Evolutionary conservation across 2,329 filamentous ascomycete species (phyloP).

Genomic region (Beauveria asiatica): DNA sequence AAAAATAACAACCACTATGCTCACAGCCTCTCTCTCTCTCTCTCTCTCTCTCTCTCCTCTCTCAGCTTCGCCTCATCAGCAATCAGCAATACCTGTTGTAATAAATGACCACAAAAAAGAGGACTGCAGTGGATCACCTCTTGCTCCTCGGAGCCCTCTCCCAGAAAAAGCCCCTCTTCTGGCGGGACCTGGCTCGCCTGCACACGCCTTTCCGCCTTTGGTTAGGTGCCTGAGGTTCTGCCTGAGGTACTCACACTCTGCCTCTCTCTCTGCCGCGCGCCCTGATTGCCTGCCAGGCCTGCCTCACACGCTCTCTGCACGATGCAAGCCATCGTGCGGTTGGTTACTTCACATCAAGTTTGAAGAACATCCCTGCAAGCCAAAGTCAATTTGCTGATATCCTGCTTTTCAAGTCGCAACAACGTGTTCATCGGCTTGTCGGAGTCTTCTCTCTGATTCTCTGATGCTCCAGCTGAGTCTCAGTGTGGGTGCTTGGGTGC

Average conservation of each 20-base stretch:
- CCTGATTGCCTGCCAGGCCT: not conserved
- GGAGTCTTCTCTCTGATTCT: no score
- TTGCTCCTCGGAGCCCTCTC: not conserved
- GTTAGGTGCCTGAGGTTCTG: not conserved
- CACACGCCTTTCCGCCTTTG: not conserved
- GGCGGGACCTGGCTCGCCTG: not conserved
- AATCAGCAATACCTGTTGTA: not conserved
- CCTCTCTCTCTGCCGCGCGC: no score
- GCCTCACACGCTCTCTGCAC: not conserved
- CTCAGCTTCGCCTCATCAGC: not conserved
- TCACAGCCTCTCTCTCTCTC: not conserved
- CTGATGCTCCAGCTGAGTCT: not conserved
- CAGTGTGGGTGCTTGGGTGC: not conserved
- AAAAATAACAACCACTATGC: no score
- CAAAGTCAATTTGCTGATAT: no score
- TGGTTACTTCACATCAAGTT: no score
- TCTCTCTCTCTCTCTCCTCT: not conserved
- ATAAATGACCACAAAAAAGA: not conserved
- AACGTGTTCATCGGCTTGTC: no score
- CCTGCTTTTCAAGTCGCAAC: no score
- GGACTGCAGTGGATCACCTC: not conserved
- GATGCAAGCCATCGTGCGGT: constrained; percentile 5
- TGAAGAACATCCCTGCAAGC: no score
- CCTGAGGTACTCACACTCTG: not conserved
- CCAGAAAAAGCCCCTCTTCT: not conserved